Base-by-base conservation (phyloP, 805 yeast genomes). In the Metschnikowia proteae region DNA sequence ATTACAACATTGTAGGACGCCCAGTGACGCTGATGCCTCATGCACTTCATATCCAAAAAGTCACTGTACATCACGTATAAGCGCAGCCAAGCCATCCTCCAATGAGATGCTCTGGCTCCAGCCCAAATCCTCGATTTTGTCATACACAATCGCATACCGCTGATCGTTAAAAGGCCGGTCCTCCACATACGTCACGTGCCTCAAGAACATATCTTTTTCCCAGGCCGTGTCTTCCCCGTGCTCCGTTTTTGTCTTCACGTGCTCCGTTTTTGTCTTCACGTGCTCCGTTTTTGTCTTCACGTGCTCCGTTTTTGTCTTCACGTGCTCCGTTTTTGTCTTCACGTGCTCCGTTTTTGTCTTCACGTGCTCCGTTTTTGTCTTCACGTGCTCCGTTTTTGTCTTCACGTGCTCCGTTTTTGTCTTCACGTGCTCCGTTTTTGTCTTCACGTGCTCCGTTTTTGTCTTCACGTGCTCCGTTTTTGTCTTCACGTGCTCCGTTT, bases 141-240 rank as follows among this genome's bases (percentile, higher is more conserved):
- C 44, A 25, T 45, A 57, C 23, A 58, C 57, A 1, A 64, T 57
- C 3, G 61, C 53, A 46, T 70, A 70, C 32, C 67, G 47, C 7
- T 50, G 25, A 50, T 70, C 74, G 46, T 71, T 71, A 42, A 66
- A 68, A 10, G 56, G 60, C 28, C 74, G 54, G 47, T 73, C 73
- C 36, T 58, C 51, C 3, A 61, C 60, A 46, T 57, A 61, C 9
- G 51, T 49, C 10, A 70, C 56, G 30, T 58, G 47, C 2, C 54
- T 47, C n/a, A 33, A n/a, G 17, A 43, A 30, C n/a, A 31, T 46
- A n/a, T 6, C n/a, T 10, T 38, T 23, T 5, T 17, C 27, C 38
- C 5, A 5, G 17, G 8, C 22, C 32, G 11, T n/a, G n/a, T 33
- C 25, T 9, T 34, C 10, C n/a, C 37, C 37, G 10, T 22, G 11